These are phyloP conservation scores for Colletotrichum lini DNA, from an alignment of 2,329 filamentous ascomycete species.

Conservation along the genomic window DNA sequence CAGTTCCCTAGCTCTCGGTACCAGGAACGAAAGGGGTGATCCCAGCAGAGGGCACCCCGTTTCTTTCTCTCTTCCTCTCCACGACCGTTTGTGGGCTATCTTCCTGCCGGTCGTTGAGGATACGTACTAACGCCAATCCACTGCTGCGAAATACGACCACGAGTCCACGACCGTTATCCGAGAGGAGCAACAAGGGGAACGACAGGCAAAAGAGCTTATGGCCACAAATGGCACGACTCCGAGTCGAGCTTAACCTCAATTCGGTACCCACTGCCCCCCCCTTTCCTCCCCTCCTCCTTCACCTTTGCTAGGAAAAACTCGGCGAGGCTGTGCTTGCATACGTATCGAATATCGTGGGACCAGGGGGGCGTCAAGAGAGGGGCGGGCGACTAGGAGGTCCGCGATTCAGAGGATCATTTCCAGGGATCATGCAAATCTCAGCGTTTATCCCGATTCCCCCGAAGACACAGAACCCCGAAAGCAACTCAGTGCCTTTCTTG, in stretches of 20 bases:
- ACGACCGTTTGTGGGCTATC: constrained; percentile 6
- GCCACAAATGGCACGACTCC: constrained; percentile 30
- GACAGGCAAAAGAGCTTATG: constrained; percentile 4
- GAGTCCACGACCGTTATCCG: background rate
- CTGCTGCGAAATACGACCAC: constrained; percentile 9
- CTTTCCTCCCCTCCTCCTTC: background rate
- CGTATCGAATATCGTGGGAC: constrained; percentile 35
- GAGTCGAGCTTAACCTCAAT: constrained; percentile 40
- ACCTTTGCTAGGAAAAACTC: background rate
- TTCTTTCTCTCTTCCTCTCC: background rate
- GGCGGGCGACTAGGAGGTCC: constrained; percentile 20
- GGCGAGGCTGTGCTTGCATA: constrained; percentile 40
- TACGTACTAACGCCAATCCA: constrained; percentile 21
- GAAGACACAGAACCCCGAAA: constrained; percentile 25
- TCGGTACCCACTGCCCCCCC: constrained; percentile 6
- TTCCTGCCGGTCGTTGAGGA: constrained; percentile 18
- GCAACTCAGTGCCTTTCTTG: constrained; percentile 1
- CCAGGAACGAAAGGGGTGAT: constrained; percentile 20
- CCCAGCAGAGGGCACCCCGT: constrained; percentile 34
- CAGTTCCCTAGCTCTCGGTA: constrained; percentile 20
- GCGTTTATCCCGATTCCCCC: constrained; percentile 36
- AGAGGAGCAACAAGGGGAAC: constrained; percentile 4
- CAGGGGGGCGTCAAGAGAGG: background rate
- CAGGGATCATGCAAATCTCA: constrained; percentile 43
- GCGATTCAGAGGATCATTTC: constrained; percentile 42